Base-by-base conservation (phyloP, 2,329 filamentous ascomycete species). In the Beauveria brongniartii region DNA sequence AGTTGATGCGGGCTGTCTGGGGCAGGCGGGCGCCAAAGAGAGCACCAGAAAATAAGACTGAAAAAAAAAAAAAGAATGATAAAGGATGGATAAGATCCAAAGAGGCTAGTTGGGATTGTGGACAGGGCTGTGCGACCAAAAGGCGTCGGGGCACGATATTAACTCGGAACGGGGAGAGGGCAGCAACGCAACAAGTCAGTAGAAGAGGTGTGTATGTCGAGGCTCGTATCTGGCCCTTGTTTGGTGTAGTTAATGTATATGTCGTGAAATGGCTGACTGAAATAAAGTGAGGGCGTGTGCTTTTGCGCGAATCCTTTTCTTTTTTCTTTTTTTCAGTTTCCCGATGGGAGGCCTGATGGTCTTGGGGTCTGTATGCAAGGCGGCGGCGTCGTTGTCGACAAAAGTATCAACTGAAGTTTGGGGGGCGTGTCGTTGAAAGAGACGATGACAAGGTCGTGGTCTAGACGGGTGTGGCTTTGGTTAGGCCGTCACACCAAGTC, bases 71-170 rank as follows among this genome's bases (percentile, higher is more conserved):
- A 44, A 14, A 5, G n/a, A 4, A 24, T 1, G 5, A 24, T 24
- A 24, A 24, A 24, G 24, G 24, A 24, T 24, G 20, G 20, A 24
- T 4, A 37, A 24, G 12, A 50, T 50, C 47, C 47, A 22, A 37
- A 40, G 20, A 40, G 50, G 50, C 18, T 26, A 50, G 20, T 5
- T 28, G 10, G 34, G 59, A 22, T 22, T 50, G 48, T 50, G 54
- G 60, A 48, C 47, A 44, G 44, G 48, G 46, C 60, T 52, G 54
- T 56, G 53, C 60, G 59, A 51, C 47, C 52, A 56, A 56, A 50
- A 48, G 12, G 51, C 40, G 55, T n/a, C 55, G 57, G 61, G 57
- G 53, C 62, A 63, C 62, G 62, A 63, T 63, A 63, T 63, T 63
- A 63, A 61, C 53, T 34, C 62, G 62, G 62, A 63, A 63, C 50